phyloP scores from a whole-genome alignment of 306 rosid genomes.

The Rosa multiflora region DNA sequence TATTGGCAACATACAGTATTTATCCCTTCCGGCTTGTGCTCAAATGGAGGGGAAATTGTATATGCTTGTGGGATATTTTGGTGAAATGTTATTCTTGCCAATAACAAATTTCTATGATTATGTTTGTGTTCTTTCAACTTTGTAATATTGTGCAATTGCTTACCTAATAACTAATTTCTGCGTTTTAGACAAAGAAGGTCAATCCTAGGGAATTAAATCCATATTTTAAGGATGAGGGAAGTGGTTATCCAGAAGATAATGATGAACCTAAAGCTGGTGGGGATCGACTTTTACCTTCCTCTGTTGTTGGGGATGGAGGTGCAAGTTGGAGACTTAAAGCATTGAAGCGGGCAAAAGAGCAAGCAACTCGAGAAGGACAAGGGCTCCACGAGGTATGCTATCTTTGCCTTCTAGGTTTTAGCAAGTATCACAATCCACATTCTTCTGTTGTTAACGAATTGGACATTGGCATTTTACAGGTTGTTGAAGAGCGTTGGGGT shows the following conservation, averaged over 20 bases:
- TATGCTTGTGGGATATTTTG: neutral
- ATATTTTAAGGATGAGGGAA: constrained; percentile 67
- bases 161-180: neutral
- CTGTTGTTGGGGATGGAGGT: constrained; percentile 93
- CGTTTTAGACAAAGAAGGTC: constrained; percentile 39
- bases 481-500: constrained; percentile 85
- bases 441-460: neutral
- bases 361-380: constrained; percentile 80
- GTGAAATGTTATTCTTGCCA: neutral
- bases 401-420: constrained; percentile 23
- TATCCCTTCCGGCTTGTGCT: neutral
- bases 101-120: neutral
- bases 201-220: constrained; percentile 91
- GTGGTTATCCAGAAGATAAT: constrained; percentile 79
- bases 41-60: neutral
- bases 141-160: neutral
- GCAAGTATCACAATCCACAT: neutral
- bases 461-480: constrained; percentile 43
- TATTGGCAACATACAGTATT: neutral
- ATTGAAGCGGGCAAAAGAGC: constrained; percentile 89
- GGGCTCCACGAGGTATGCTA: constrained; percentile 52
- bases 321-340: constrained; percentile 99
- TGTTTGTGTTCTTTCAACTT: neutral
- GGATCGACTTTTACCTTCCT: constrained; percentile 52
- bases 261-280: constrained; percentile 42